Evolutionary conservation across 2,329 filamentous ascomycete species (phyloP).

Genomic region (Fusarium sp.): DNA sequence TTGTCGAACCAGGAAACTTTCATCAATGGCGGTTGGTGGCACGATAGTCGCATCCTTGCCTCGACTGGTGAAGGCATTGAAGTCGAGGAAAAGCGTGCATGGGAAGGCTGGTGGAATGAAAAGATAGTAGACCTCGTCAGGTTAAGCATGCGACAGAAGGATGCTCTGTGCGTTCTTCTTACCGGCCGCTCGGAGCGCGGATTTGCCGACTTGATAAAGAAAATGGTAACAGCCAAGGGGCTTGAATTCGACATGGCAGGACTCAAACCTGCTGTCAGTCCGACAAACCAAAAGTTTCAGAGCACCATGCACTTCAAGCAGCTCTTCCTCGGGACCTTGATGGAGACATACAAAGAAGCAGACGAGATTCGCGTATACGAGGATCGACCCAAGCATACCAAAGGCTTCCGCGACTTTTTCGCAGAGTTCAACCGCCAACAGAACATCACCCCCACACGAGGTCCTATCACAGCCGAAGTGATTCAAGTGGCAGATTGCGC

Average conservation of each 20-base stretch:
- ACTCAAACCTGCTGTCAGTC: constrained; percentile 87
- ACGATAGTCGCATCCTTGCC: constrained; percentile 86
- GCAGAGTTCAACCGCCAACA: constrained; percentile 77
- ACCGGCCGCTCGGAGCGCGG: constrained; percentile 85
- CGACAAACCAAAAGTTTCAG: constrained; percentile 80
- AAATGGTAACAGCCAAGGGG: constrained; percentile 81
- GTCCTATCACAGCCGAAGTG: constrained; percentile 81
- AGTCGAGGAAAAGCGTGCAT: constrained; percentile 84
- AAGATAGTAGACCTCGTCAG: constrained; percentile 84
- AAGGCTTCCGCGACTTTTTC: constrained; percentile 88
- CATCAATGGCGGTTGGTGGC: constrained; percentile 94
- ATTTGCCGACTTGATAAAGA: constrained; percentile 84
- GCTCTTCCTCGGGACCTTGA: constrained; percentile 80
- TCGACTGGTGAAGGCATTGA: constrained; percentile 87
- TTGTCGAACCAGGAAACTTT: constrained; percentile 83
- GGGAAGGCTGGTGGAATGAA: constrained; percentile 98
- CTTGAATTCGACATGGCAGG: constrained; percentile 90
- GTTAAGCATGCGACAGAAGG: constrained; percentile 85
- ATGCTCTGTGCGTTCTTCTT: constrained; percentile 85
- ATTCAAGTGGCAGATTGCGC: constrained; percentile 85
- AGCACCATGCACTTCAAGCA: constrained; percentile 96
- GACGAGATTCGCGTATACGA: constrained; percentile 85
- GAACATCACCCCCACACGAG: constrained; percentile 65
- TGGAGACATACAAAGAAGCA: constrained; percentile 87
- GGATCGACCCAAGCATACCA: constrained; percentile 76